Evolutionary conservation across 208 protist species (phyloP).

Genomic region (Naegleria gruberi): DNA sequence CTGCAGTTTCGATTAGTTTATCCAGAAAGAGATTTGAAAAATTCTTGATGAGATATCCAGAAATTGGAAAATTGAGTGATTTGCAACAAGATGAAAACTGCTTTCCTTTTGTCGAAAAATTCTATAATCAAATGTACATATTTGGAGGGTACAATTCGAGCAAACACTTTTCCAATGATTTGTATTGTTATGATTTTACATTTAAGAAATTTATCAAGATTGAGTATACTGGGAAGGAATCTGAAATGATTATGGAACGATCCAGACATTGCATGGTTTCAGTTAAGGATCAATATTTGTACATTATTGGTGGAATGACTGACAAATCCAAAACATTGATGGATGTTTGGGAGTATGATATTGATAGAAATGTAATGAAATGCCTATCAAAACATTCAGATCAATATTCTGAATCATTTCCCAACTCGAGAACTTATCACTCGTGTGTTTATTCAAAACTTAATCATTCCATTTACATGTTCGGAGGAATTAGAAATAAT

Average conservation of each 20-base stretch:
- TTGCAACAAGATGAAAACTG: background rate
- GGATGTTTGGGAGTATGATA: background rate
- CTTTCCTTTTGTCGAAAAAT: background rate
- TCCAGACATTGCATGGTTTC: background rate
- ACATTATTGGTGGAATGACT: background rate
- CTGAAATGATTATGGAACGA: background rate
- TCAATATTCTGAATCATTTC: background rate
- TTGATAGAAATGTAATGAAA: background rate
- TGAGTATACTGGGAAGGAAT: background rate
- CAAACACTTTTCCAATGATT: background rate
- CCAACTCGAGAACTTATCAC: background rate
- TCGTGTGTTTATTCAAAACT: background rate
- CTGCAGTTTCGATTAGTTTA: background rate
- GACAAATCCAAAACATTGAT: background rate
- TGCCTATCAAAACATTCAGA: background rate
- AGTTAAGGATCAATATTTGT: background rate
- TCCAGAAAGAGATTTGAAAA: background rate
- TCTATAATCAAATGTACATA: background rate
- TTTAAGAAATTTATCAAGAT: background rate
- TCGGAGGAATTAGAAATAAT: background rate
- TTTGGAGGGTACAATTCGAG: background rate
- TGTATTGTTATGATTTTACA: background rate
- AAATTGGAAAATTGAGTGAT: no score
- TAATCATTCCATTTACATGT: background rate
- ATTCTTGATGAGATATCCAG: background rate